A percentile compares a stretch with the other conserved stretches of the same genome.
phyloP scores from a whole-genome alignment of 164 flowering plant genomes.

The Magnolia officinalis region DNA sequence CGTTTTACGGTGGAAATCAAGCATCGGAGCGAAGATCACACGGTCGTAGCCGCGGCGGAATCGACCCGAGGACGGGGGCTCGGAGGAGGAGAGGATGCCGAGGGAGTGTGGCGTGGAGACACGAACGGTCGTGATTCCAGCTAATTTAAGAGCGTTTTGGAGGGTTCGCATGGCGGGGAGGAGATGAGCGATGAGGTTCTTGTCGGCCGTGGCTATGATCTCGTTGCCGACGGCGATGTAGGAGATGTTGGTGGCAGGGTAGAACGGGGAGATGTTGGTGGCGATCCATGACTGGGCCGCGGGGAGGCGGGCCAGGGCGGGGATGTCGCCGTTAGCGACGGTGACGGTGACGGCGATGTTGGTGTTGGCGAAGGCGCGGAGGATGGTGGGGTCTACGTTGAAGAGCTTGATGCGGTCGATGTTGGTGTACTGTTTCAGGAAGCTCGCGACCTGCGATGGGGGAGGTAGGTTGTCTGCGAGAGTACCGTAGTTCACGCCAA shows the following conservation, averaged over 20 bases:
- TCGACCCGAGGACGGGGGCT: slow-evolving; percentile 62
- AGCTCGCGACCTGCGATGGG: slow-evolving; percentile 68
- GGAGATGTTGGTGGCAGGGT: slow-evolving; percentile 57
- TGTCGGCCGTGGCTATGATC: slow-evolving; percentile 40
- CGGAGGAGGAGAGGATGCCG: slow-evolving; percentile 43
- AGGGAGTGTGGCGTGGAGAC: slow-evolving; percentile 81
- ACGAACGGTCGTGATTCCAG: slow-evolving; percentile 43
- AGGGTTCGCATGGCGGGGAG: slow-evolving; percentile 74
- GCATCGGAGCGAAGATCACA: slow-evolving; percentile 53
- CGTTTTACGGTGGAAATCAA: slow-evolving; percentile 55
- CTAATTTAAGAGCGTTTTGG: slow-evolving; percentile 44
- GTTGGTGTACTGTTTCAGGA: slow-evolving; percentile 51
- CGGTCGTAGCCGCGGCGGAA: slow-evolving; percentile 62
- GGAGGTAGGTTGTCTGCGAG: slow-evolving; percentile 80
- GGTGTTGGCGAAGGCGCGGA: slow-evolving; percentile 69
- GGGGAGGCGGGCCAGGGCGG: slow-evolving; percentile 30
- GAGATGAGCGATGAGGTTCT: slow-evolving; percentile 40
- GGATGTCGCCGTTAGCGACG: slow-evolving; percentile 67
- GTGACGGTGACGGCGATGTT: slow-evolving; percentile 58
- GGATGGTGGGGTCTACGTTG: slow-evolving; percentile 66
- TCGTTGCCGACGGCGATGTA: slow-evolving; percentile 74
- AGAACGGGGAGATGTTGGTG: slow-evolving; percentile 49
- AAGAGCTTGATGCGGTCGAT: slow-evolving; percentile 76
- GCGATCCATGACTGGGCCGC: slow-evolving; percentile 56
- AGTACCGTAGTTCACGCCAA: slow-evolving; percentile 95